Evolutionary conservation across 2,329 filamentous ascomycete species (phyloP).

Genomic region (Neonectria hederae): DNA sequence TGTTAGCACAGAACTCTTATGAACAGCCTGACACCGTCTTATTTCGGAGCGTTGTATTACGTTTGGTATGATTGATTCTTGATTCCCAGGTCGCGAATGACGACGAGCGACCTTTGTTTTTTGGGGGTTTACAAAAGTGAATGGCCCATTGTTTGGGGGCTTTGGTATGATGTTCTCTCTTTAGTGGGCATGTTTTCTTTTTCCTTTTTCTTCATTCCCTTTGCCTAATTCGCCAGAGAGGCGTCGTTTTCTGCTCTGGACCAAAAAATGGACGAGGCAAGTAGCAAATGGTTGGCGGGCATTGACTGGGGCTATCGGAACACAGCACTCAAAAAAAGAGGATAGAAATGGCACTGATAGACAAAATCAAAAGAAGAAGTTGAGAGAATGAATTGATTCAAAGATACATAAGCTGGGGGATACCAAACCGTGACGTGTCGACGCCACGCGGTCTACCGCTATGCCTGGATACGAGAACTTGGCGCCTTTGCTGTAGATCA

Average conservation of each 20-base stretch:
- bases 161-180: not conserved
- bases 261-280: not conserved
- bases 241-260: not conserved
- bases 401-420: not conserved
- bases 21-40: not conserved
- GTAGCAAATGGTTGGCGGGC: not conserved
- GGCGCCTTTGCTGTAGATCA: too few species aligned
- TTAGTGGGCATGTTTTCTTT: not conserved
- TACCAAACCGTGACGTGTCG: not conserved
- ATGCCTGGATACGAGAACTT: too few species aligned
- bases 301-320: not conserved
- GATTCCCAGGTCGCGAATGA: not conserved
- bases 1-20: not conserved
- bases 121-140: not conserved
- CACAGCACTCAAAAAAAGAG: constrained; percentile 9
- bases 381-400: not conserved
- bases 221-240: not conserved
- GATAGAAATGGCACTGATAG: constrained; percentile 16
- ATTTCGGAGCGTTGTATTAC: not conserved
- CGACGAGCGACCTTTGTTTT: not conserved
- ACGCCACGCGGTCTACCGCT: not conserved
- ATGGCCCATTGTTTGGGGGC: not conserved
- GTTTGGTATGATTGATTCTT: constrained; percentile 5
- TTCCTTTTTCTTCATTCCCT: not conserved
- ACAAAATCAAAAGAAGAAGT: constrained; percentile 14